Conservation (phyloP, 2,329 filamentous ascomycete species). For the Sporothrix brasiliensis region DNA sequence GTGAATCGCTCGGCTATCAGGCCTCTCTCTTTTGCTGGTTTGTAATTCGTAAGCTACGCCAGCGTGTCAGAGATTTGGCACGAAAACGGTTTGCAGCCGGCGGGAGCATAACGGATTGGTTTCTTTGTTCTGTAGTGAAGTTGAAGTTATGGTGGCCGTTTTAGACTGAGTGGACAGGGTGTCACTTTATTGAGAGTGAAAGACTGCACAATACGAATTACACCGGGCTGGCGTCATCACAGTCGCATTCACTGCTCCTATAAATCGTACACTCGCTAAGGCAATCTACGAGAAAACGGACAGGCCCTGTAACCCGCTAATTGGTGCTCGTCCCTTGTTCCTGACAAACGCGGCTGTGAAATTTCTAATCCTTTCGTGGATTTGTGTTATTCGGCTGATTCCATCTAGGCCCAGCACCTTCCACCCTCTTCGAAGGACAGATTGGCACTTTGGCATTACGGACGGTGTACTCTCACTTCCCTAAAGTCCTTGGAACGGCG, state of each 20-base stretch:
- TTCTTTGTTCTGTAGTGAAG: not conserved
- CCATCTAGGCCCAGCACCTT: constrained; percentile 22
- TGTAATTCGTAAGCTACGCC: constrained; percentile 4
- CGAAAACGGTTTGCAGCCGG: not conserved
- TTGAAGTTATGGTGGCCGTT: no score
- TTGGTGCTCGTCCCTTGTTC: not conserved
- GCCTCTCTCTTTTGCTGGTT: not conserved
- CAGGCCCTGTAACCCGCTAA: not conserved
- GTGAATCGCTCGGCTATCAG: constrained; percentile 11
- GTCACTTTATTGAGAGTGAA: not conserved
- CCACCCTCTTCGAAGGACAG: constrained; percentile 13
- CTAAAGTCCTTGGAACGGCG: not conserved
- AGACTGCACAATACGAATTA: not conserved
- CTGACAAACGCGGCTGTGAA: constrained; percentile 19
- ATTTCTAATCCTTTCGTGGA: constrained; percentile 20
- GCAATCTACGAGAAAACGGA: not conserved
- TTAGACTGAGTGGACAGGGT: constrained; percentile 3
- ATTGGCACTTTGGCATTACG: constrained; percentile 5
- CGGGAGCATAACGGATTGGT: not conserved
- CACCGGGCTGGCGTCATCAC: constrained; percentile 18
- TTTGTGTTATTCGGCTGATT: constrained; percentile 26
- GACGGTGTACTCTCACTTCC: no score
- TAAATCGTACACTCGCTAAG: not conserved
- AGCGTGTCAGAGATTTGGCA: not conserved
- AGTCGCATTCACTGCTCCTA: constrained; percentile 4